Base-by-base conservation (phyloP, 768 basidiomycete species). In the Suillus subalutaceus region DNA sequence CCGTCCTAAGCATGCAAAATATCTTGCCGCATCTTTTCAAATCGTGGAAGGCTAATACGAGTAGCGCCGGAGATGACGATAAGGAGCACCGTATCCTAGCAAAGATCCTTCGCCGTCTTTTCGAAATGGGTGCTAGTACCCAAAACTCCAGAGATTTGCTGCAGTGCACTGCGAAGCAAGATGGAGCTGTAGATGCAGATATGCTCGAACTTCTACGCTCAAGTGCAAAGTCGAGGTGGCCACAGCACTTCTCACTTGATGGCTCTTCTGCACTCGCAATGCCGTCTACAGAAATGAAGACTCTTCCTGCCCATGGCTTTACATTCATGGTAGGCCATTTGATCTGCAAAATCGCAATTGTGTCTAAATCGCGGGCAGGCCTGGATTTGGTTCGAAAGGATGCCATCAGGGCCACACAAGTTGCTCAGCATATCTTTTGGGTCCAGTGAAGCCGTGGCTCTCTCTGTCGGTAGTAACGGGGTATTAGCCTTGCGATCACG, bases 151-250 rank as follows among this genome's bases (percentile, higher is more conserved):
- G 90, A 55, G 72, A 73, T 13, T 84, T 94, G 46, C 88, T 95
- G 63, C 86, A 89, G 69, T 81, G 79, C 35, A 82, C 83, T 0
- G 79, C 90, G 56, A 82, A 75, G 48, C 79, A 77, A 2, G 82
- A 85, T 63, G 82, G 83, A 16, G 80, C 78, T 0, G 73, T 93
- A 32, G 87, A 93, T 67, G 72, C 78, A 7, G 90, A 91, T 57
- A 82, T 92, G 43, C 74, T 94, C 55, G 92, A 92, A 53, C 76
- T 93, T 35, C 82, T 94, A 63, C 85, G 90, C 8, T 82, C 84
- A 56, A 88, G 86, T 3, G 88, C 92, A 83, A 90, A 86, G 74
- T 87, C 88, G 46, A 84, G 87, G 41, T 94, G 93, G 93, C 87
- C 90, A 0, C 85, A 88, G 64, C 93, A 94, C 72, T 85, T 95